Evolutionary conservation across 495 filamentous ascomycete genomes (phyloP), one percentile per base, ranked within the genome.

Genomic region (Elaphomyces granulatus): DNA sequence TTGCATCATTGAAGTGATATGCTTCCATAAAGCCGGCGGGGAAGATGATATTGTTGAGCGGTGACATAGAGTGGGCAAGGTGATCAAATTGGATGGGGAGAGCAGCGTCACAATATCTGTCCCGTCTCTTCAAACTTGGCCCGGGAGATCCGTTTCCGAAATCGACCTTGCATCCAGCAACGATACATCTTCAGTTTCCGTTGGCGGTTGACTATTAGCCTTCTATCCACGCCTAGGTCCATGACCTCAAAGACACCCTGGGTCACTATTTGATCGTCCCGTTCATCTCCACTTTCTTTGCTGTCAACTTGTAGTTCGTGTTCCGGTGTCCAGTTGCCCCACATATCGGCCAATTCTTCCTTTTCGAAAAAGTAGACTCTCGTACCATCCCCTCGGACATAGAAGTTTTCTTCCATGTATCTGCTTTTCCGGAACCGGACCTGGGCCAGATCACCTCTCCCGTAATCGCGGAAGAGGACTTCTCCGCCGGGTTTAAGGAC

Each of bases 301-400:
- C 47, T 31, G 34, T 46, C 49, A 34, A 55, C 43, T 19, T 44
- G 48, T 9, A 64, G 42, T 1, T 54, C 61, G 33, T 54, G 55
- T 48, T 60, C 55, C 3, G 52, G 54, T 3, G 54, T 60, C 60
- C 59, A 65, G 61, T 70, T 51, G n/a, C 68, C 61, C 81, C 88
- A 98, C 40, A 95, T 87, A 26, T 73, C 52, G 23, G 69, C 66
- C 45, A 98, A 60, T 57, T 98, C 79, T 17, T 86, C 78, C 55
- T 76, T 68, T 21, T 93, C 86, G 51, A 98, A 96, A 58, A 98
- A 98, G 57, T 95, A 98, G 4, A 98, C 90, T 16, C 90, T 76
- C 6, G 90, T 98, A 3, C 90, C 90, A 53, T 98, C 90, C 3
- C 90, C 90, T 9, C 90, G 68, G 23, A 94, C 78, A 59, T 98